Evolutionary conservation across 352 stramenopile genomes (phyloP), one percentile per base, ranked within the genome.

Genomic region (Phytophthora agathidicida): DNA sequence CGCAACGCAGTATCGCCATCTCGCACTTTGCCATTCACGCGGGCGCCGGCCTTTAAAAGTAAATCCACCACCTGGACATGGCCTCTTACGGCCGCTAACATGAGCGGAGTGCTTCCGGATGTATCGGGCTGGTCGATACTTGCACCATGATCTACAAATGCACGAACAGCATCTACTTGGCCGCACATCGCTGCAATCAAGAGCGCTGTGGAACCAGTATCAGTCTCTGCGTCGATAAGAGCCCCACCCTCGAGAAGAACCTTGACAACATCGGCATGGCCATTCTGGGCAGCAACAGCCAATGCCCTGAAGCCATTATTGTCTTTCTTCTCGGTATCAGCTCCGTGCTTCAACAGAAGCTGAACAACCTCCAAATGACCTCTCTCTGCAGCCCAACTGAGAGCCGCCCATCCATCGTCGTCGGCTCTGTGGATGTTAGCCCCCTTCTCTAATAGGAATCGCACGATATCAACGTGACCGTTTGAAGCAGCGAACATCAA

Each of bases 191-290:
- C 46, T 11, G 45, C 48, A 8, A 45, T 11, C 7, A 41, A 14
- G 4, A 69, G 42, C 14, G 45, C 51, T 16, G 51, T 58, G 3
- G 26, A 49, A 19, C 44, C 44, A 30, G 55, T 36, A n/a, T 38
- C 22, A 11, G 42, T 14, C 19, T 22, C 3, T 1, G 28, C 36
- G 13, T 64, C 24, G 23, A 55, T 36, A 16, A 13, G 7, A 19
- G 42, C 42, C 6, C 30, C 23, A 28, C 23, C 11, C 7, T 51
- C 9, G 2, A 59, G 19, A 11, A 59, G 38, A 35, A 26, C 7
- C 9, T 32, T 9, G 20, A 59, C 38, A 19, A 37, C 17, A 27
- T 35, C 39, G 13, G 27, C 19, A 20, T 51, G 51, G 10, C 49
- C 49, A 16, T 17, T 35, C 20, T 44, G 27, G n/a, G 31, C 51